phyloP scores from a whole-genome alignment of 768 basidiomycete genomes.

The Pleurotus salmoneostramineus region DNA sequence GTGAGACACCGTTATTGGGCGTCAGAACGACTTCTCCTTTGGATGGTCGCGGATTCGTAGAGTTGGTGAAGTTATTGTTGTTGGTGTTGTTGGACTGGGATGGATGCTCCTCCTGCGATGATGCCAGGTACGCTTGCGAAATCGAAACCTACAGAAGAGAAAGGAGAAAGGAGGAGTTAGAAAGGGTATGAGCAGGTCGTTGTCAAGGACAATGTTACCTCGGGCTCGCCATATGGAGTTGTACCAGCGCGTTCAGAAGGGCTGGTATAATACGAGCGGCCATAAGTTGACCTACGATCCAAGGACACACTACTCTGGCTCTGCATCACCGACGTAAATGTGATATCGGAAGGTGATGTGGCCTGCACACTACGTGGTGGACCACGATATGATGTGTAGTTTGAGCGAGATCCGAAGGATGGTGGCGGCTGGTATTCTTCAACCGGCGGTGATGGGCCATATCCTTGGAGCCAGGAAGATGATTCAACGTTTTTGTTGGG shows the following conservation, averaged over 20 bases:
- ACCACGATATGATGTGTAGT: not conserved
- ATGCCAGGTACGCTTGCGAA: no score
- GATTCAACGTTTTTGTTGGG: not conserved
- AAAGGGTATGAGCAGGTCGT: not conserved
- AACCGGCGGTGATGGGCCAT: no score
- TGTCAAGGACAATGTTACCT: not conserved
- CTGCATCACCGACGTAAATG: not conserved
- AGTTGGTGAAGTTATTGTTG: not conserved
- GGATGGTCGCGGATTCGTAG: not conserved
- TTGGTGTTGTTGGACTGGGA: no score
- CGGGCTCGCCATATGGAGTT: not conserved
- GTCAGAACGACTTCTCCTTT: slow-evolving; percentile 1
- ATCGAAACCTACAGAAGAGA: no score
- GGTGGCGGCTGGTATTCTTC: not conserved
- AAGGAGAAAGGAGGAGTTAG: not conserved
- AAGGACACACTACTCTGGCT: not conserved
- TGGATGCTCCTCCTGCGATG: no score
- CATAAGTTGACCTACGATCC: not conserved
- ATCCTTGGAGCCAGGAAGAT: not conserved
- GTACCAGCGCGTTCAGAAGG: not conserved
- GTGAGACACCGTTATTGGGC: not conserved
- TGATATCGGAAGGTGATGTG: not conserved
- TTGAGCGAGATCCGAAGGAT: not conserved
- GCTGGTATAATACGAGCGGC: not conserved
- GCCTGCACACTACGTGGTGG: not conserved